Evolutionary conservation across 2,329 filamentous ascomycete species (phyloP), one percentile per base, ranked within the genome.

Genomic region (Bipolaris bicolor): DNA sequence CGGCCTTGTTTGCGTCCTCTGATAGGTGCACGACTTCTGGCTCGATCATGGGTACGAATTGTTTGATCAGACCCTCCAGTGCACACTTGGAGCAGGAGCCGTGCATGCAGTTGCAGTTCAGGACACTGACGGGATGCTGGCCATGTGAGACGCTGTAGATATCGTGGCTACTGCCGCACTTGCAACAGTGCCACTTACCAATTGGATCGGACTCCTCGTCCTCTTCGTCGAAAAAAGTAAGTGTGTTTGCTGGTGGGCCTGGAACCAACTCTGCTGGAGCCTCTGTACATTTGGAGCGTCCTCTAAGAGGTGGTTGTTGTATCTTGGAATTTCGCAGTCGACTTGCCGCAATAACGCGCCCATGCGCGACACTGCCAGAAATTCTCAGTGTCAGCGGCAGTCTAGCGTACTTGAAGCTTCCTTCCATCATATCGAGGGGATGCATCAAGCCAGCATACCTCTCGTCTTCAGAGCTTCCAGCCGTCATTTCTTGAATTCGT

Each of bases 31-130:
- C 58, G 15, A 65, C 54, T 26, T 59, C 56, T 3, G 63, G 61
- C 52, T 73, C 68, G n/a, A 61, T 50, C 48, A 70, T 69, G 7
- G 70, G 69, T 7, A 63, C 52, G 45, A 70, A 73, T 0, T 46
- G 44, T 52, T 61, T 66, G 11, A 72, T 55, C 13, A 55, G 46
- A 2, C 65, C 67, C 15, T 60, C 49, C 26, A 67, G 47, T 7
- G 49, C 58, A 55, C 71, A 73, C 11, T 55, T 61, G 11, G 52
- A 51, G 52, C 71, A 73, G 7, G 63, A 63, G 13, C 62, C 61
- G 55, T 73, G 71, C 5, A 57, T 60, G 48, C 71, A 73, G 11
- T 48, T 20, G 47, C 71, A 73, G 24, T 39, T 50, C n/a, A 71
- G 41, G 20, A 50, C 40, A 24, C 61, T 62, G 47, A 69, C 58